phyloP scores from a whole-genome alignment of 352 stramenopile genomes.

The Phytopythium cucurbitacearum region DNA sequence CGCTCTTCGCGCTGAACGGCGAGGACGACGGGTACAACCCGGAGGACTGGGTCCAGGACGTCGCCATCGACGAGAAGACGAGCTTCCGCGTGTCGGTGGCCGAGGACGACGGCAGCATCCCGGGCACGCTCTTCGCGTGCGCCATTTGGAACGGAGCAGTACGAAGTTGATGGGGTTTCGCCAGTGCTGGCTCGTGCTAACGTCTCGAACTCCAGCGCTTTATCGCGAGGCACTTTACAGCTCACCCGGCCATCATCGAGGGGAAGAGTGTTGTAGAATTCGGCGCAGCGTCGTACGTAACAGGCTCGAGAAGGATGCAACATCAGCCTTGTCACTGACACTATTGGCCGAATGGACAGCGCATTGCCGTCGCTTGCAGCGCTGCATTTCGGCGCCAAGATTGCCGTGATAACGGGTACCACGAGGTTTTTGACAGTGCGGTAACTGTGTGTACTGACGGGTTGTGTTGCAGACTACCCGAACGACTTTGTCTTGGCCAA shows the following conservation, averaged over 20 bases:
- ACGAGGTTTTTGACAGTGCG: background rate
- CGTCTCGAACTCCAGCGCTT: slow-evolving; percentile 19
- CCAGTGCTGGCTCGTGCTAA: background rate
- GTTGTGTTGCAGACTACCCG: slow-evolving; percentile 35
- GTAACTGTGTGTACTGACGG: background rate
- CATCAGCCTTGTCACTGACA: background rate
- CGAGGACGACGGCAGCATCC: slow-evolving; percentile 43
- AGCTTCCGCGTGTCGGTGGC: slow-evolving; percentile 37
- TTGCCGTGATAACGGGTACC: slow-evolving; percentile 40
- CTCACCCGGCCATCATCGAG: slow-evolving; percentile 21
- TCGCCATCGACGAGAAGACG: slow-evolving; percentile 16
- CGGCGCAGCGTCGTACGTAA: slow-evolving; percentile 40
- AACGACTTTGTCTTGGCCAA: slow-evolving; percentile 40
- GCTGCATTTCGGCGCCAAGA: slow-evolving; percentile 31
- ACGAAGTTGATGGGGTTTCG: background rate
- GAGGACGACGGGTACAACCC: slow-evolving; percentile 36
- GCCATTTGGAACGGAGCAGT: slow-evolving; percentile 45
- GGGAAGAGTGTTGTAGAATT: slow-evolving; percentile 38
- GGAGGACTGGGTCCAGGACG: slow-evolving; percentile 29
- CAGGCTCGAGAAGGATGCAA: background rate
- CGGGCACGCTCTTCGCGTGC: slow-evolving; percentile 46
- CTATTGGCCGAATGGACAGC: slow-evolving; percentile 10
- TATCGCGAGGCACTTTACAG: slow-evolving; percentile 40
- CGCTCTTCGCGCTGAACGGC: slow-evolving; percentile 31
- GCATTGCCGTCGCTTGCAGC: slow-evolving; percentile 42